Evolutionary conservation across 495 filamentous ascomycete genomes (phyloP), one percentile per base, ranked within the genome.

Genomic region (Pyrenula massariospora): DNA sequence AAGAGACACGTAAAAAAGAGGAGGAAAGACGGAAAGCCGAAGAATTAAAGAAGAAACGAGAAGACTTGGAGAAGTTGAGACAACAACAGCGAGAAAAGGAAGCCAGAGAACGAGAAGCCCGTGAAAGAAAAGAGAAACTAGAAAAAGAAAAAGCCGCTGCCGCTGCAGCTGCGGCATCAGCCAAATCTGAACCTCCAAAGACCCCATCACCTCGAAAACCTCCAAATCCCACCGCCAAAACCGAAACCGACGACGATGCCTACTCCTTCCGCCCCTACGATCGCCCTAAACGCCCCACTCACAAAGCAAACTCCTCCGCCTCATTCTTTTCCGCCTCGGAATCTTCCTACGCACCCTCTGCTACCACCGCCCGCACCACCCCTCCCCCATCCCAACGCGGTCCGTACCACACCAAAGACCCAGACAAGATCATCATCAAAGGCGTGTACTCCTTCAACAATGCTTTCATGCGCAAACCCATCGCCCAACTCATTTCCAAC

Each of bases 381-480:
- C 89, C 91, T 25, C 90, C 91, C 1, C 88, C 88, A 0, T 88
- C 85, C 10, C 77, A 82, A 56, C 84, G 88, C 24, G 81, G 82
- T 1, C 69, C 82, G 19, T 98, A 97, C 67, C 77, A 77, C 19
- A 95, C 88, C 48, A 85, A 86, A 61, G 92, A 97, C 68, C 90
- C 91, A 2, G 82, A 93, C 65, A 98, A 97, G 77, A 93, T 97
- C 60, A 83, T 94, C 50, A 87, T 98, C 65, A 86, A 84, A 63
- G 92, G 88, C 12, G 93, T 98, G 3, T 97, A 92, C 63, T 75
- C 80, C 19, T 97, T 93, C 75, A 89, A 87, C 66, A 90, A 91
- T 65, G 77, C 85, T 50, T 91, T 88, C 65, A 83, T 84, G 47
- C 85, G 84, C 53, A 89, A 84, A 8, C 92, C 93, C 0, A 78